These are phyloP conservation scores for Yarrowia keelungensis DNA, from an alignment of 805 yeast species.

Conservation along the genomic window DNA sequence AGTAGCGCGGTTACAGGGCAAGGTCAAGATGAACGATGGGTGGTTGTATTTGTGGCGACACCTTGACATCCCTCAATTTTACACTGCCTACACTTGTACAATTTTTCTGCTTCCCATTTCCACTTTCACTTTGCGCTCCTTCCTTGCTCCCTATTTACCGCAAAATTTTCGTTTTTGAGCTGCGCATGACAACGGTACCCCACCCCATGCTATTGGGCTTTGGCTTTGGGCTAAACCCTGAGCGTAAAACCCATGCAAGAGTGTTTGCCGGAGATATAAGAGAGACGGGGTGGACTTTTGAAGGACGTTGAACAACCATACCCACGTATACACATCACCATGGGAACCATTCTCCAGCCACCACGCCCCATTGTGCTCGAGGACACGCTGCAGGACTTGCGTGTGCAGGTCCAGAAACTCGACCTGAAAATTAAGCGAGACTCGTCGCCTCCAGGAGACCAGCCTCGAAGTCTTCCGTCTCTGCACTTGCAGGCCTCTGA, in stretches of 20 bases:
- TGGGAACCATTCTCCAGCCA: conserved; percentile 26
- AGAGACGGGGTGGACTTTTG: background rate
- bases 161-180: conserved; percentile 30
- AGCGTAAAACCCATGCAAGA: conserved; percentile 1
- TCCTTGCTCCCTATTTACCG: conserved; percentile 32
- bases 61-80: too few relatives aligned
- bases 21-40: too few relatives aligned
- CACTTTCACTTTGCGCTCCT: background rate
- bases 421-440: conserved; percentile 35
- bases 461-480: conserved; percentile 3
- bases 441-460: conserved; percentile 13
- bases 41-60: too few relatives aligned
- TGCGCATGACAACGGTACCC: conserved; percentile 35
- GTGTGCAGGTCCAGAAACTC: conserved; percentile 34
- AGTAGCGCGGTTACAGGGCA: too few relatives aligned
- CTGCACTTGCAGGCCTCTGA: conserved; percentile 15
- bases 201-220: conserved; percentile 23
- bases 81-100: too few relatives aligned
- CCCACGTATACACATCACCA: background rate
- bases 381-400: conserved; percentile 33
- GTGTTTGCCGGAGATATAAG: conserved; percentile 31
- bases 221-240: conserved; percentile 2
- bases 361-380: conserved; percentile 23
- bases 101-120: too few relatives aligned
- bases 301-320: background rate